Conservation (phyloP, 208 protist genomes). For the Acanthamoeba castellanii region DNA sequence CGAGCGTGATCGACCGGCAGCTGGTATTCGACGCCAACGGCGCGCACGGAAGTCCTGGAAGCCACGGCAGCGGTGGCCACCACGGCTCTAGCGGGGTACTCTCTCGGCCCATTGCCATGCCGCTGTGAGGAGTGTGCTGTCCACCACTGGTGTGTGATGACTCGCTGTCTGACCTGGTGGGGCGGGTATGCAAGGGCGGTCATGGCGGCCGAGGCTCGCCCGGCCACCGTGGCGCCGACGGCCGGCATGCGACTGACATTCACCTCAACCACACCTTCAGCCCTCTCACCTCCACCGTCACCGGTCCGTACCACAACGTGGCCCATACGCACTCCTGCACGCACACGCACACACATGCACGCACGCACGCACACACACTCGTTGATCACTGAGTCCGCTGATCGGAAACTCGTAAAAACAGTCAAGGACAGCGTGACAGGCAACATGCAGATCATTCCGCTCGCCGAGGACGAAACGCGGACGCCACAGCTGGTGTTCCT, state of each 20-base stretch:
- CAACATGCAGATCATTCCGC: slow-evolving; percentile 44
- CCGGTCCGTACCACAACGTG: not conserved
- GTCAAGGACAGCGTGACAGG: not conserved
- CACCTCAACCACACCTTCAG: not conserved
- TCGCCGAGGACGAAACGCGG: not conserved
- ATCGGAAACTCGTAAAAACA: too few relatives aligned
- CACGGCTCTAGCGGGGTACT: not conserved
- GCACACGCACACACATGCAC: not conserved
- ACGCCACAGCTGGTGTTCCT: slow-evolving; percentile 35
- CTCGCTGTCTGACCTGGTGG: not conserved
- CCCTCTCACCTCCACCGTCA: slow-evolving; percentile 1
- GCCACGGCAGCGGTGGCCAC: not conserved
- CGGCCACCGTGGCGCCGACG: not conserved
- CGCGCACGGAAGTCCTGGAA: not conserved
- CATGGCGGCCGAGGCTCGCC: not conserved
- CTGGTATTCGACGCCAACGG: slow-evolving; percentile 14
- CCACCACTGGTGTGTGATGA: too few relatives aligned
- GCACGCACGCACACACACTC: not conserved
- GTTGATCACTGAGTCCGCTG: too few relatives aligned
- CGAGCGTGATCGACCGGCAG: not conserved
- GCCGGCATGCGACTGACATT: not conserved
- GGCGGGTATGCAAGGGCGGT: not conserved
- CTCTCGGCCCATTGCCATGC: not conserved
- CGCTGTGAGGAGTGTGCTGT: not conserved
- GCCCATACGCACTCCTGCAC: not conserved